These are phyloP conservation scores for Apiotrichum laibachii DNA, from an alignment of 1,284 basidiomycete species.

Conservation along the genomic window DNA sequence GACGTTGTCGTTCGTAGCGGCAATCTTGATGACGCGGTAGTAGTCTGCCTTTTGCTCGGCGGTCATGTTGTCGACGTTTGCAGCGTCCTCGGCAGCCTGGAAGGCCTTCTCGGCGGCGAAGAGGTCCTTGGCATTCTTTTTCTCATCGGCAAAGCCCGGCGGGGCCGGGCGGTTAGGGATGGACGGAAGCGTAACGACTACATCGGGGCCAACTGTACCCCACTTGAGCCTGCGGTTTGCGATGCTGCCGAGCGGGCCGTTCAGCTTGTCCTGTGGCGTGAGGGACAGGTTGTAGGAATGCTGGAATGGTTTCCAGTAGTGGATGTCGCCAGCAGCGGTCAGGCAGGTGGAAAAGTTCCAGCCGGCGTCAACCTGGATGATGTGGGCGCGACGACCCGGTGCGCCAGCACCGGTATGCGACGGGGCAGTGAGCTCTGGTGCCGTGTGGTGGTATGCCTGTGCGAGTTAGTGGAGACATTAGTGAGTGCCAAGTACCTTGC, in stretches of 20 bases:
- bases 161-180: conserved; percentile 23
- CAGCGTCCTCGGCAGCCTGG: background rate
- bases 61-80: background rate
- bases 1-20: conserved; percentile 64
- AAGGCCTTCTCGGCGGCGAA: conserved; percentile 62
- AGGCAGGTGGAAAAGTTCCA: conserved; percentile 72
- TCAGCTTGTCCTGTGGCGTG: conserved; percentile 40
- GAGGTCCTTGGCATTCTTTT: conserved; percentile 17
- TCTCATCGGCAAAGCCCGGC: conserved; percentile 31
- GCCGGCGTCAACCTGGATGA: conserved; percentile 67
- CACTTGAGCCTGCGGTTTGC: conserved; percentile 44
- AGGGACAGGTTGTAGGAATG: conserved; percentile 37
- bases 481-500: conserved; percentile 29
- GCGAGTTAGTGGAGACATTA: conserved; percentile 5
- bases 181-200: conserved; percentile 18
- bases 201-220: conserved; percentile 33
- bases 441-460: conserved; percentile 41
- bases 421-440: conserved; percentile 34
- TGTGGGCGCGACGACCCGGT: conserved; percentile 24
- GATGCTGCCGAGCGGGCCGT: conserved; percentile 48
- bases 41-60: conserved; percentile 37
- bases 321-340: conserved; percentile 65
- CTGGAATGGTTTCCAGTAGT: conserved; percentile 68
- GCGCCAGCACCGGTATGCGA: conserved; percentile 24
- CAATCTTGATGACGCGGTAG: conserved; percentile 68